A percentile compares a stretch with the other conserved stretches of the same genome.
Evolutionary conservation across 2,329 filamentous ascomycete species (phyloP).

Genomic region (Echinosphaeria canescens): DNA sequence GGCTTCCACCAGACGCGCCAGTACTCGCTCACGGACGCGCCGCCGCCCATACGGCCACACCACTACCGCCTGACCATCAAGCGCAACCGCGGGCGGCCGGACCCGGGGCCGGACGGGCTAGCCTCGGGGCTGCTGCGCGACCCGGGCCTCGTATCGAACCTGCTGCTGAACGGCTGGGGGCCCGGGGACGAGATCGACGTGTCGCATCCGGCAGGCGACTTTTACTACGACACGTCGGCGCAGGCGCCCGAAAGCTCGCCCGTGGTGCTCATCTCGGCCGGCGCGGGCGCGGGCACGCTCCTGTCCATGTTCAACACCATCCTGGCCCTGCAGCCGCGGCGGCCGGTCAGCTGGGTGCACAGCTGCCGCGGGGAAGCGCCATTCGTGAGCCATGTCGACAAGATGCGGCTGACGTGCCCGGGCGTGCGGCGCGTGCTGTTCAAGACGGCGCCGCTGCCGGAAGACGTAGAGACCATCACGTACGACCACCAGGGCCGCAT

Average conservation of each 20-base stretch:
- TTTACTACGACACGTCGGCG: conserved; percentile 26
- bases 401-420: conserved; percentile 16
- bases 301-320: conserved; percentile 40
- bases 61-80: conserved; percentile 55
- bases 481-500: conserved; percentile 34
- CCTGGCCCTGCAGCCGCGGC: conserved; percentile 5
- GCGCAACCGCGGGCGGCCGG: conserved; percentile 27
- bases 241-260: conserved; percentile 19
- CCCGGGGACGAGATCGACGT: conserved; percentile 41
- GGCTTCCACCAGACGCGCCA: conserved; percentile 44
- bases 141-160: conserved; percentile 46
- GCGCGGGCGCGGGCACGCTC: conserved; percentile 47
- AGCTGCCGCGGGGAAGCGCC: conserved; percentile 26
- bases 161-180: conserved; percentile 38
- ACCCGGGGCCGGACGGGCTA: conserved; percentile 19
- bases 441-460: conserved; percentile 24
- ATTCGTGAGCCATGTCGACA: conserved; percentile 27
- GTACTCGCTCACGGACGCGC: conserved; percentile 50
- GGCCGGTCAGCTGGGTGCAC: conserved; percentile 41
- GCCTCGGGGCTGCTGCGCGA: no score
- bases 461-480: conserved; percentile 16
- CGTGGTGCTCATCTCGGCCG: conserved; percentile 40
- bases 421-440: conserved; percentile 35
- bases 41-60: conserved; percentile 26
- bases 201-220: conserved; percentile 43